A percentile compares a stretch with the other conserved stretches of the same genome.
phyloP scores from a whole-genome alignment of 345 rosid genomes.

The Citrus sp. region DNA sequence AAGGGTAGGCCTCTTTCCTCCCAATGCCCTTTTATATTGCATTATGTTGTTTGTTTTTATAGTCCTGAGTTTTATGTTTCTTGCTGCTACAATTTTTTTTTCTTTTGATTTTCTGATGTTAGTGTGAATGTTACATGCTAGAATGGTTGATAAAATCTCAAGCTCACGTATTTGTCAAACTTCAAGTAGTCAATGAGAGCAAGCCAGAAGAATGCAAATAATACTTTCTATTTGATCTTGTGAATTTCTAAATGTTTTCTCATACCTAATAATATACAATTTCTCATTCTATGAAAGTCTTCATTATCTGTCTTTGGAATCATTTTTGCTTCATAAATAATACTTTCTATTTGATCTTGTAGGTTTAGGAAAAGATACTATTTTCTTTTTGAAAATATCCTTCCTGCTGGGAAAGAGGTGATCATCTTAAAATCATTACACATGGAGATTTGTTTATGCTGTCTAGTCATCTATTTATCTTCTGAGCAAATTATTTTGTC shows the following conservation, averaged over 20 bases:
- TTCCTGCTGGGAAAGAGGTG: constrained; percentile 68
- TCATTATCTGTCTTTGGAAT: neutral
- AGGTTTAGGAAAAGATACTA: constrained; percentile 75
- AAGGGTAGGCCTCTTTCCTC: constrained; percentile 46
- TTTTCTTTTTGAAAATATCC: constrained; percentile 63
- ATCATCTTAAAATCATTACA: neutral
- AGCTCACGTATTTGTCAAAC: neutral
- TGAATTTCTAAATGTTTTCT: neutral
- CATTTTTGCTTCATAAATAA: neutral
- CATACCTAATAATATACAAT: neutral
- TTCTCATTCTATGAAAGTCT: neutral
- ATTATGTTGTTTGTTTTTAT: neutral
- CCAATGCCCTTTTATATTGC: neutral
- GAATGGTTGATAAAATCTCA: neutral
- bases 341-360: constrained; percentile 9
- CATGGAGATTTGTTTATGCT: neutral
- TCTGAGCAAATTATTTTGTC: neutral
- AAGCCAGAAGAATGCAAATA: constrained; percentile 1
- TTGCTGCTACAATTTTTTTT: neutral
- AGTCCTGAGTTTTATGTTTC: neutral
- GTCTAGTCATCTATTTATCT: neutral
- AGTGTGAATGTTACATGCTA: neutral
- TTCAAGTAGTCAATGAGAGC: neutral
- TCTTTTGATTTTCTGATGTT: neutral
- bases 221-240: neutral